Base-by-base conservation (phyloP, 116 monocot species). In the Cymodocea nodosa region DNA sequence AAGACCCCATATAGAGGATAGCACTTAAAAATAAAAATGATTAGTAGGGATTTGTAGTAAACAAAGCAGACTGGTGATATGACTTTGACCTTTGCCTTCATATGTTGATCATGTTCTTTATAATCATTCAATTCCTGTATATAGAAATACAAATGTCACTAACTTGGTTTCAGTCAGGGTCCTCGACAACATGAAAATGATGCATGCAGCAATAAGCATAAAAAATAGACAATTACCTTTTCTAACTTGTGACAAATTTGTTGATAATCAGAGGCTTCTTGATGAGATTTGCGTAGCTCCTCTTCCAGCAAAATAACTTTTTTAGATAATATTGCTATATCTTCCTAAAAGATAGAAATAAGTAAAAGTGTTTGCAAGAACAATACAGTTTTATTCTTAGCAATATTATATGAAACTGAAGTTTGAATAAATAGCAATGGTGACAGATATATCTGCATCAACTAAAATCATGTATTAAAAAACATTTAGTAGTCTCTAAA, bases 61-160 rank as follows among this genome's bases (percentile, higher is more conserved):
- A 65, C 19, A 15, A 50, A 65, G 9, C 14, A 67, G 51, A 30
- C 0, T 62, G 2, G 13, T 52, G 18, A 52, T 36, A 35, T 5
- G 9, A 52, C n/a, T 20, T 11, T 52, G 2, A 92, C 98, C 92
- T 98, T 92, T 51, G 80, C 59, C 56, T 80, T 91, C 68, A 63
- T 82, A 50, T 84, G 85, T 37, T 84, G 88, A 50, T 98, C 89
- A 35, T 60, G 70, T 55, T 92, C 92, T 82, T 88, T 89, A 17
- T 82, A 51, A 19, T 85, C 88, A 65, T 85, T 82, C 71, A 97
- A 67, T 68, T 98, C 92, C 98, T 98, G 63, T 50, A 55, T 15
- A 67, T 22, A 12, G 25, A 15, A 22, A 52, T 13, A 63, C 35
- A 0, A 35, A 3, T 17, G 16, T 19, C 36, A 4, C 19, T 40